Evolutionary conservation across 768 basidiomycete genomes (phyloP).

Genomic region (Lentinus brumalis): DNA sequence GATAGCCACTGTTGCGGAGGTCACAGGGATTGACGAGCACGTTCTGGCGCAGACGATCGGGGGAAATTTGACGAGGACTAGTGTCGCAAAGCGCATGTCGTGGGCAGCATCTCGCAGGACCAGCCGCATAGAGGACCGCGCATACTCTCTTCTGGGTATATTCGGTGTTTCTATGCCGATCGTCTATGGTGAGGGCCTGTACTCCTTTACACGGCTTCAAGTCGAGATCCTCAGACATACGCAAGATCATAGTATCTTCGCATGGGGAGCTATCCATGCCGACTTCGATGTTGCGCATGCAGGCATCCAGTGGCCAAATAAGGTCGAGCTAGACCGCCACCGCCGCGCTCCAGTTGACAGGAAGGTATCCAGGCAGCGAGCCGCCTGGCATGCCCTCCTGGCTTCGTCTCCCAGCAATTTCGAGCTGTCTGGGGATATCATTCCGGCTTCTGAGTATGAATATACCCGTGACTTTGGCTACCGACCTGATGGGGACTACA

Average conservation of each 20-base stretch:
- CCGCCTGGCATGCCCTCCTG: too few species aligned
- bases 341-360: too few species aligned
- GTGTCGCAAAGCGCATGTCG: conserved; percentile 3
- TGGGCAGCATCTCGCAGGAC: conserved; percentile 4
- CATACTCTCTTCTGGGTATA: conserved; percentile 12
- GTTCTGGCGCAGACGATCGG: not conserved
- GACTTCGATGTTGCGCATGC: too few species aligned
- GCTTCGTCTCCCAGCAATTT: too few species aligned
- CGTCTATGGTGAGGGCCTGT: conserved; percentile 5
- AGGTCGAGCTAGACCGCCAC: too few species aligned
- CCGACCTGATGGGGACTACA: too few species aligned
- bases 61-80: not conserved
- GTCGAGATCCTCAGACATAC: conserved; percentile 3
- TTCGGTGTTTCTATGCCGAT: conserved; percentile 3
- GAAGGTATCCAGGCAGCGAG: too few species aligned
- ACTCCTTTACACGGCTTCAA: conserved; percentile 6
- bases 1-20: not conserved
- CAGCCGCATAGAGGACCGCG: conserved; percentile 7
- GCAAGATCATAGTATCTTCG: conserved; percentile 1
- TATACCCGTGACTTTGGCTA: too few species aligned
- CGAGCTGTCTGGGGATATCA: too few species aligned
- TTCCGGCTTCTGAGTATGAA: too few species aligned
- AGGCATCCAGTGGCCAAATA: too few species aligned
- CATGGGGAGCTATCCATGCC: not conserved
- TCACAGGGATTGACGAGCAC: not conserved